A percentile compares a stretch with the other conserved stretches of the same genome.
These are phyloP conservation scores for Tetrapisispora nanseiensis DNA, from an alignment of 805 yeast genomes.

Conservation along the genomic window DNA sequence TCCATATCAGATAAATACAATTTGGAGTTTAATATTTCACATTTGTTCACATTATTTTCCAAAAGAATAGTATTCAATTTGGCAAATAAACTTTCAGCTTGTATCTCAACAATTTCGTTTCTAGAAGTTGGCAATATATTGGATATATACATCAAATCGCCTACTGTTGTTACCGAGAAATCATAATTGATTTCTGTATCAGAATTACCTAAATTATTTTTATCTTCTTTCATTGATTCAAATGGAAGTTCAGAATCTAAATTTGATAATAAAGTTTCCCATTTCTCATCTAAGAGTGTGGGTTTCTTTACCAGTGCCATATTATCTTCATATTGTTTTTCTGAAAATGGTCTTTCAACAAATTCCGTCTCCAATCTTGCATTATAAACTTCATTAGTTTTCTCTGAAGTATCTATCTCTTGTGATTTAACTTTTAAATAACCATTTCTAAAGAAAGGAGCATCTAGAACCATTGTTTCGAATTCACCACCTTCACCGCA, in stretches of 20 bases:
- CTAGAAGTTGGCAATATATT: slow-evolving; percentile 32
- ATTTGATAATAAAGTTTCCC: slow-evolving; percentile 4
- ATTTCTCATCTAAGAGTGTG: slow-evolving; percentile 12
- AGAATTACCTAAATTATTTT: too few species aligned
- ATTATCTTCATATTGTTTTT: slow-evolving; percentile 11
- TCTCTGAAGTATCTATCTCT: slow-evolving; percentile 33
- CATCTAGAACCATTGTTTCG: slow-evolving; percentile 85
- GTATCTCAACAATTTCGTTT: slow-evolving; percentile 30
- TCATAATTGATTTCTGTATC: not conserved
- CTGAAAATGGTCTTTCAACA: slow-evolving; percentile 30
- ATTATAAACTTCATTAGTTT: slow-evolving; percentile 61
- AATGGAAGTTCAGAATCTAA: not conserved
- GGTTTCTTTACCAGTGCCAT: slow-evolving; percentile 33
- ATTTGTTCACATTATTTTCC: slow-evolving; percentile 27
- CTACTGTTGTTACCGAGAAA: slow-evolving; percentile 14
- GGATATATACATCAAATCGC: slow-evolving; percentile 33
- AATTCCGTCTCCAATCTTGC: slow-evolving; percentile 46
- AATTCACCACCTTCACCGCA: slow-evolving; percentile 99
- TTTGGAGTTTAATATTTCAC: slow-evolving; percentile 50
- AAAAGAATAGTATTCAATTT: slow-evolving; percentile 33
- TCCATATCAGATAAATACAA: slow-evolving; percentile 56
- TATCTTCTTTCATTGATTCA: not conserved
- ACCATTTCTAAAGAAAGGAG: slow-evolving; percentile 65
- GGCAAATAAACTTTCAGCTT: slow-evolving; percentile 41
- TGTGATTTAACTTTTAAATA: slow-evolving; percentile 36